phyloP scores from a whole-genome alignment of 768 basidiomycete genomes.

The Leucosporidium scottii region DNA sequence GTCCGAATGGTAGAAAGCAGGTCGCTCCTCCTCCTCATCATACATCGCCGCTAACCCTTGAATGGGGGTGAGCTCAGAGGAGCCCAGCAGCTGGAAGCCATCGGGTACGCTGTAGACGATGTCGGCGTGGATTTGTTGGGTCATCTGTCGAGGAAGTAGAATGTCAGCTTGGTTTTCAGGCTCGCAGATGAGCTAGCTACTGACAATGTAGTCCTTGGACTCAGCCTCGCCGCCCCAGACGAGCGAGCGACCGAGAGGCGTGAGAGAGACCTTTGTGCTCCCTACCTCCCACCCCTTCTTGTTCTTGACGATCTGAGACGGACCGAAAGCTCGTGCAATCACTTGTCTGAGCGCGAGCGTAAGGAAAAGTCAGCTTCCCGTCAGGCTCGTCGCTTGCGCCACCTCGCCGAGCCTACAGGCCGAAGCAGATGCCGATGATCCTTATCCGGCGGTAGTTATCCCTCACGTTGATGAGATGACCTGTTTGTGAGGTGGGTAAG shows the following conservation, averaged over 20 bases:
- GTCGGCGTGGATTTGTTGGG: background rate
- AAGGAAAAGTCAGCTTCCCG: too few species aligned
- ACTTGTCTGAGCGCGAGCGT: background rate
- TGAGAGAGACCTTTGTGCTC: background rate
- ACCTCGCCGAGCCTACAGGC: background rate
- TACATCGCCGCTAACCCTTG: background rate
- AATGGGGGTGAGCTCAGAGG: background rate
- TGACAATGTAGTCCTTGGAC: background rate
- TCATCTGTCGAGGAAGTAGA: background rate
- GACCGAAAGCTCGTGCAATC: background rate
- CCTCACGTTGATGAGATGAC: background rate
- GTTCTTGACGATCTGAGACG: background rate
- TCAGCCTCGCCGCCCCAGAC: background rate
- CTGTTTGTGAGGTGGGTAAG: too few species aligned
- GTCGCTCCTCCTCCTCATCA: background rate
- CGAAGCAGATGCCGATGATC: background rate
- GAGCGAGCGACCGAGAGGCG: background rate
- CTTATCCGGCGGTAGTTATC: background rate
- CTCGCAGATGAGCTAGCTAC: too few species aligned
- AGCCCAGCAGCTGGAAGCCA: background rate
- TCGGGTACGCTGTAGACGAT: background rate
- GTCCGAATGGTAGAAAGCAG: background rate
- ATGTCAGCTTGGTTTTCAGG: background rate
- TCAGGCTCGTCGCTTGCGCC: too few species aligned
- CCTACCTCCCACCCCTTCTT: constrained; percentile 1